Base-by-base conservation (phyloP, 768 basidiomycete species). In the Tricholomella constricta region DNA sequence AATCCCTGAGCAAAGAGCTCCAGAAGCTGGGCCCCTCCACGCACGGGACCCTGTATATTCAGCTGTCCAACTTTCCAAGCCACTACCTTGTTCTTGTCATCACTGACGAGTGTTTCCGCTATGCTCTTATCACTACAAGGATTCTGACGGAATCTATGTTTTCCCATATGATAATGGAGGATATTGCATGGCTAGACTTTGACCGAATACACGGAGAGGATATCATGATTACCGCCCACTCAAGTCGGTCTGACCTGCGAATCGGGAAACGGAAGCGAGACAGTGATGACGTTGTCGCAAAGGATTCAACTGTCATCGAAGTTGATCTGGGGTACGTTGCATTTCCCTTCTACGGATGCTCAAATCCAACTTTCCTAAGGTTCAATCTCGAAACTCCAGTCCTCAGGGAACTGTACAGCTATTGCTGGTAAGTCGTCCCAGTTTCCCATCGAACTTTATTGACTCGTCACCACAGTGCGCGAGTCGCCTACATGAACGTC, bases 41-140 rank as follows among this genome's bases (percentile, higher is more conserved):
- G 19, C 82, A 83, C 41, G 82, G 80, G 34, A 81, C 70, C 38
- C 75, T 94, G 22, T 94, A 85, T 68, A 87, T 94, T 55, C 86
- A 89, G 60, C 78, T 95, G 7, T 65, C 84, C 36, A 88, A 82
- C 52, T 92, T 91, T 63, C 85, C 88, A 1, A 79, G 74, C 40
- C 89, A 95, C 65, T 94, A 92, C 65, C 83, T 97, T 35, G 90
- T 92, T 10, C 78, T 95, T 22, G 86, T 93, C 36, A 82, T 94
- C 56, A 84, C 85, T 0, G 88, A 92, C 53, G 78, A 85, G 41
- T 82, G 85, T 46, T 87, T 93, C 62, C 83, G 84, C 42, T 94
- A 88, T 64, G 94, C 92, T 6, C 77, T 96, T 34, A 86, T 96
- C 47, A 84, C 83, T 7, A 84, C 84, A 45, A 76, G 79, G 57